These are phyloP conservation scores for Paramecium tetraurelia DNA, from an alignment of 73 alveolate genomes.

Conservation along the genomic window DNA sequence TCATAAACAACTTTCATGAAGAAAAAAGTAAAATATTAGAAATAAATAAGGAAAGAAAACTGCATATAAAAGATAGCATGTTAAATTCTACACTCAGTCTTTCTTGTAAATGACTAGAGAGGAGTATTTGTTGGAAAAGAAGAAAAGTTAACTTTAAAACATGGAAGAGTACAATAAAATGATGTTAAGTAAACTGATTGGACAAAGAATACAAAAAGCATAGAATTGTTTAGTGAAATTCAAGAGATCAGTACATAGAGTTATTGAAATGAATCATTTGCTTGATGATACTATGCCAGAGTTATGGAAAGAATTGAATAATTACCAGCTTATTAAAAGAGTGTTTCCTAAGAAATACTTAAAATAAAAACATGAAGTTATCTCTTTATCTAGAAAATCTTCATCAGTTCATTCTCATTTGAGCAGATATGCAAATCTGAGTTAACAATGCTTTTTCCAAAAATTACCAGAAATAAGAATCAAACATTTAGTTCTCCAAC, in stretches of 20 bases:
- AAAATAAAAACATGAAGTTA: not conserved
- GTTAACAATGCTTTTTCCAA: not conserved
- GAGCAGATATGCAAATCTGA: not conserved
- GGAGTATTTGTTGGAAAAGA: not conserved
- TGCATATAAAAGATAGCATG: not conserved
- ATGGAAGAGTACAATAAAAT: not conserved
- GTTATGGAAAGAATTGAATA: conserved; percentile 16
- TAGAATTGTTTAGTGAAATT: not conserved
- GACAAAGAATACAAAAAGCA: not conserved
- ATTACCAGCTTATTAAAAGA: not conserved
- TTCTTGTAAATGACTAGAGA: not conserved
- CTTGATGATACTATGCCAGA: conserved; percentile 1
- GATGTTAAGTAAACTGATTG: not conserved
- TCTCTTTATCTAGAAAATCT: not conserved
- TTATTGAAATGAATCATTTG: not conserved
- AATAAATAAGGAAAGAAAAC: not conserved
- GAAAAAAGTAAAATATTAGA: not conserved
- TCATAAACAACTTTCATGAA: not conserved
- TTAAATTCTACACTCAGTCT: not conserved
- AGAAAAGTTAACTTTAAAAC: not conserved
- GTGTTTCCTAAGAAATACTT: not conserved
- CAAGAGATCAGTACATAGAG: not conserved
- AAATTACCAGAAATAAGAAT: not conserved
- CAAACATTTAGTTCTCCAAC: not conserved
- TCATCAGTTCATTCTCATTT: not conserved